Conservation (phyloP, 208 protist genomes). For the Angomonas deanei region DNA sequence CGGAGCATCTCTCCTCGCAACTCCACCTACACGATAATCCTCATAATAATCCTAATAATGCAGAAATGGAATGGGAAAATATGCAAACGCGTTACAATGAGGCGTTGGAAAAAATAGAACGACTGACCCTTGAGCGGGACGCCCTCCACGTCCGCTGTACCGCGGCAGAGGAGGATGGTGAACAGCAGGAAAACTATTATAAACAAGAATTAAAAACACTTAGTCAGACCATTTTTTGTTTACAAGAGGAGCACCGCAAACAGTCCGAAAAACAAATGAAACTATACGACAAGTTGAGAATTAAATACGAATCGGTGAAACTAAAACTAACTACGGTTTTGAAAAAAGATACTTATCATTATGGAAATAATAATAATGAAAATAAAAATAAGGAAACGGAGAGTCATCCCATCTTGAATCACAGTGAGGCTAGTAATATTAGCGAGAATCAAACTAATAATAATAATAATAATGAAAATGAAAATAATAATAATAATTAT, state of each 20-base stretch:
- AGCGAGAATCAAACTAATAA: not conserved
- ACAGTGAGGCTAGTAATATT: not conserved
- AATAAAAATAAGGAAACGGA: not conserved
- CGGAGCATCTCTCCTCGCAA: not conserved
- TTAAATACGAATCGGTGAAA: not conserved
- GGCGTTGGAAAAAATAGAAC: not conserved
- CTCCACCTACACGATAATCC: not conserved
- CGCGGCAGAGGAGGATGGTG: not conserved
- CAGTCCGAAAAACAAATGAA: not conserved
- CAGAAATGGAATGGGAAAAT: too few relatives aligned
- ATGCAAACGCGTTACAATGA: not conserved
- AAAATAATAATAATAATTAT: not conserved
- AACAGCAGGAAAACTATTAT: not conserved
- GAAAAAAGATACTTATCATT: not conserved
- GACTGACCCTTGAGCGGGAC: not conserved
- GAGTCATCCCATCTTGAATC: slow-evolving; percentile 1
- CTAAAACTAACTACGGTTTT: not conserved
- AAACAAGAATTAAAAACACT: not conserved
- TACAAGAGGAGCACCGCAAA: not conserved
- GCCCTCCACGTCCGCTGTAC: not conserved
- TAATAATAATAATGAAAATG: not conserved
- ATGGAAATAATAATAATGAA: not conserved
- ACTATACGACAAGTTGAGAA: too few relatives aligned
- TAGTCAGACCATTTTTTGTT: not conserved
- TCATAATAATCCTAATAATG: not conserved